A percentile compares a stretch with the other conserved stretches of the same genome.
phyloP scores from a whole-genome alignment of 2,329 filamentous ascomycete species.

The Claviceps maximensis region DNA sequence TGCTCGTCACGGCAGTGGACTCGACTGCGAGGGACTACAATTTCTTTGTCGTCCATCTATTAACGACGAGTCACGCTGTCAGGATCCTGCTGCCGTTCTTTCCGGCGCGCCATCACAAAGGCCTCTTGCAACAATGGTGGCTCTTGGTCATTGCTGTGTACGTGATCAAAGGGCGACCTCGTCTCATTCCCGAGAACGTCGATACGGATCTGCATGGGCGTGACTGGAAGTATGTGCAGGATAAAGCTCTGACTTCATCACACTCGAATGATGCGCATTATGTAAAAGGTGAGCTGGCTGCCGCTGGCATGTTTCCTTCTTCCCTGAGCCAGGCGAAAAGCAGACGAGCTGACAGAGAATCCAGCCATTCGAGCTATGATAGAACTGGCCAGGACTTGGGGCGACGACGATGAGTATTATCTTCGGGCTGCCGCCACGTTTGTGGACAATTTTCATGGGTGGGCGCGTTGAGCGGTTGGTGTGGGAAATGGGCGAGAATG shows the following conservation, averaged over 20 bases:
- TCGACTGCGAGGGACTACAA: slow-evolving; percentile 55
- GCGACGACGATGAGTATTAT: slow-evolving; percentile 52
- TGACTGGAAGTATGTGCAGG: slow-evolving; percentile 64
- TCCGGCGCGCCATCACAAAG: slow-evolving; percentile 57
- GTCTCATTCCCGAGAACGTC: slow-evolving; percentile 54
- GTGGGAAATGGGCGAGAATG: too few species aligned
- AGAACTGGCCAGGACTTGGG: slow-evolving; percentile 63
- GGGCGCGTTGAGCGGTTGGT: slow-evolving; percentile 30
- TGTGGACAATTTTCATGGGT: slow-evolving; percentile 59
- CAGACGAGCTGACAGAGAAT: background rate
- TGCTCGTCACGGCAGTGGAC: slow-evolving; percentile 48
- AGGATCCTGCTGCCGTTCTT: slow-evolving; percentile 72
- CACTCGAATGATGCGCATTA: slow-evolving; percentile 67
- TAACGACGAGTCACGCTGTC: slow-evolving; percentile 79
- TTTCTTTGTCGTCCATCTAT: slow-evolving; percentile 68
- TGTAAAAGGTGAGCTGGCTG: slow-evolving; percentile 56
- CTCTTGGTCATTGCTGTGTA: slow-evolving; percentile 68
- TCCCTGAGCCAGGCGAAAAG: background rate
- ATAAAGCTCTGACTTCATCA: slow-evolving; percentile 54
- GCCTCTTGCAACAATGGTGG: slow-evolving; percentile 79
- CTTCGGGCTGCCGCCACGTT: slow-evolving; percentile 58
- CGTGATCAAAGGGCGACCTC: slow-evolving; percentile 59
- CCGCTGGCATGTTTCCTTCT: too few species aligned
- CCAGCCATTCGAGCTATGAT: slow-evolving; percentile 58
- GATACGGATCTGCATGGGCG: slow-evolving; percentile 45